Evolutionary conservation across 176 grass and related monocot genomes (phyloP).

Genomic region (Triticum turgidum): DNA sequence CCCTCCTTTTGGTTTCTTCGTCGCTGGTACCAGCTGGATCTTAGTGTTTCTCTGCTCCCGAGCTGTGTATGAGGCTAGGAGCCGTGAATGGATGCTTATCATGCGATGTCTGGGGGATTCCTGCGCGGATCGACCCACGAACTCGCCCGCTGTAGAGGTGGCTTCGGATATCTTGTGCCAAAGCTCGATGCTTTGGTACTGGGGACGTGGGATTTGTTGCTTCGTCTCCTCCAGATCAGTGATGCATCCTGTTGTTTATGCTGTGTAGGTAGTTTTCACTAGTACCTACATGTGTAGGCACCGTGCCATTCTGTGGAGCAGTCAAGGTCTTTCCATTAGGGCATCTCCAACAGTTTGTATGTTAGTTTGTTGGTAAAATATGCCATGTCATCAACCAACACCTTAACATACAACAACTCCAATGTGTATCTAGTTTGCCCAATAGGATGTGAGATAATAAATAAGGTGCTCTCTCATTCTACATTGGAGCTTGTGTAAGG

Average conservation of each 20-base stretch:
- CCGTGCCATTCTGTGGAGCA: slow-evolving; percentile 7
- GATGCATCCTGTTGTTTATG: neutral
- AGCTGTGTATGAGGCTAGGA: slow-evolving; percentile 9
- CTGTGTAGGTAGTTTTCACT: slow-evolving; percentile 8
- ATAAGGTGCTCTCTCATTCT: too few relatives aligned
- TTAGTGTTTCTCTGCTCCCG: slow-evolving; percentile 30
- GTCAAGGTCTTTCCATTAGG: neutral
- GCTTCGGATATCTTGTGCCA: slow-evolving; percentile 14
- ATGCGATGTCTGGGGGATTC: neutral
- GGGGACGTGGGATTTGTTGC: slow-evolving; percentile 5
- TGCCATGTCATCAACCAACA: too few relatives aligned
- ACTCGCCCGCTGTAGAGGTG: neutral
- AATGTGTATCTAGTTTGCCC: too few relatives aligned
- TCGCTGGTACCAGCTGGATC: slow-evolving; percentile 39
- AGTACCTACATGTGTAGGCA: neutral
- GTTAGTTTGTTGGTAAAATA: too few relatives aligned
- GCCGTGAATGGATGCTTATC: slow-evolving; percentile 8
- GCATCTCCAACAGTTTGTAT: too few relatives aligned
- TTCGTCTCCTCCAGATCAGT: slow-evolving; percentile 27
- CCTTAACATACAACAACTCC: too few relatives aligned
- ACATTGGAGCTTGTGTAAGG: too few relatives aligned
- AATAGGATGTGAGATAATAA: too few relatives aligned
- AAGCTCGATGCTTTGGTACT: slow-evolving; percentile 23
- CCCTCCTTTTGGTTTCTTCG: neutral
- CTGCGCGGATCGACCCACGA: slow-evolving; percentile 37